A percentile compares a stretch with the other conserved stretches of the same genome.
phyloP scores from a whole-genome alignment of 257 asterid species.

The Rehmannia glutinosa region DNA sequence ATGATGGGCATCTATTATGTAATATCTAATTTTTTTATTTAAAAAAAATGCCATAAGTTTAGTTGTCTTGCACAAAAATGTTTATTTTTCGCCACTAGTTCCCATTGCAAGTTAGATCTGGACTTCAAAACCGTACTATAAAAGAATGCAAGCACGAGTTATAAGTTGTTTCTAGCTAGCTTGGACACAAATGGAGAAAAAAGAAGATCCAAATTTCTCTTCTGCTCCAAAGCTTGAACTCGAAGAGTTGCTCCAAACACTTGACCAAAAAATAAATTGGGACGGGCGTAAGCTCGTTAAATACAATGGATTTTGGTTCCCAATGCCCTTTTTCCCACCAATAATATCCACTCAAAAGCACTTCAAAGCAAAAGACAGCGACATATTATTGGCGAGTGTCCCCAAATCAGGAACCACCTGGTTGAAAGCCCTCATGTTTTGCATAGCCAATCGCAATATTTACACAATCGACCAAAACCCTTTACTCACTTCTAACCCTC shows the following conservation, averaged over 20 bases:
- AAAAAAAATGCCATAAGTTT: no score
- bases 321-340: background rate
- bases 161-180: no score
- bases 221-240: no score
- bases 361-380: background rate
- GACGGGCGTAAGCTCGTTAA: background rate
- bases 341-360: background rate
- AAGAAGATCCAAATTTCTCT: background rate
- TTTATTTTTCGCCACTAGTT: no score
- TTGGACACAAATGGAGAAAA: conserved; percentile 7
- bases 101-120: no score
- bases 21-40: no score
- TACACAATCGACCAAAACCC: no score
- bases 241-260: conserved; percentile 1
- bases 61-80: no score
- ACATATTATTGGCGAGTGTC: no score
- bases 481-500: conserved; percentile 20
- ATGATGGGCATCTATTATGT: no score
- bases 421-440: conserved; percentile 19
- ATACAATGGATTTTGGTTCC: conserved; percentile 12
- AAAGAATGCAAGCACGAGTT: no score
- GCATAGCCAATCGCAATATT: conserved; percentile 8
- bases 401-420: conserved; percentile 23
- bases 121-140: no score
- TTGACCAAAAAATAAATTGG: conserved; percentile 6